Conservation (phyloP, 352 stramenopile species). For the Globisporangium okanoganense region DNA sequence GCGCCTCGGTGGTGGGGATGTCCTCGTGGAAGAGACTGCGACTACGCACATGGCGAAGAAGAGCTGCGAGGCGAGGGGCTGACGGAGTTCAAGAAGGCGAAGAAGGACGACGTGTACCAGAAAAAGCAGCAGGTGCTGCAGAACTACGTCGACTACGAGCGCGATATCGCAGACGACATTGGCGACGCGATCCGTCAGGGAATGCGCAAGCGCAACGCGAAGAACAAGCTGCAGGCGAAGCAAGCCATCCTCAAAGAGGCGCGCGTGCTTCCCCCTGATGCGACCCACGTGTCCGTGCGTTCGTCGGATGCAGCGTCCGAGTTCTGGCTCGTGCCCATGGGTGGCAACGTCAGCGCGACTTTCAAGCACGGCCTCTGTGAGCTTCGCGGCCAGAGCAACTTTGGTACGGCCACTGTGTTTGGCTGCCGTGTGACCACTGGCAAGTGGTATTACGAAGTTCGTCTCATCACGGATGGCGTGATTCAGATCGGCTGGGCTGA, state of each 20-base stretch:
- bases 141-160: slow-evolving; percentile 73
- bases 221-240: slow-evolving; percentile 11
- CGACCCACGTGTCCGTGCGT: slow-evolving; percentile 28
- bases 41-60: slow-evolving; percentile 82
- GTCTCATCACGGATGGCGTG: slow-evolving; percentile 83
- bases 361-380: slow-evolving; percentile 75
- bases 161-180: slow-evolving; percentile 58
- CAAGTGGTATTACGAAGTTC: slow-evolving; percentile 91
- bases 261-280: slow-evolving; percentile 28
- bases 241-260: slow-evolving; percentile 14
- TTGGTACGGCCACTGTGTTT: slow-evolving; percentile 63
- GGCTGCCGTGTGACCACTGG: slow-evolving; percentile 42
- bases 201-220: slow-evolving; percentile 43
- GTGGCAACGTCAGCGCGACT: slow-evolving; percentile 34
- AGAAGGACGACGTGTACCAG: slow-evolving; percentile 50
- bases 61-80: slow-evolving; percentile 63
- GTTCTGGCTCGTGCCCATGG: slow-evolving; percentile 43
- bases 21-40: slow-evolving; percentile 70
- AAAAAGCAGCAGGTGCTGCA: slow-evolving; percentile 63
- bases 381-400: slow-evolving; percentile 68
- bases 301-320: slow-evolving; percentile 22
- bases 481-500: slow-evolving; percentile 93
- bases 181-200: slow-evolving; percentile 66
- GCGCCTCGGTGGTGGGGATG: slow-evolving; percentile 81
- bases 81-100: slow-evolving; percentile 66